Evolutionary conservation across 176 grass and related monocot genomes (phyloP).

Genomic region (Oryza officinalis): DNA sequence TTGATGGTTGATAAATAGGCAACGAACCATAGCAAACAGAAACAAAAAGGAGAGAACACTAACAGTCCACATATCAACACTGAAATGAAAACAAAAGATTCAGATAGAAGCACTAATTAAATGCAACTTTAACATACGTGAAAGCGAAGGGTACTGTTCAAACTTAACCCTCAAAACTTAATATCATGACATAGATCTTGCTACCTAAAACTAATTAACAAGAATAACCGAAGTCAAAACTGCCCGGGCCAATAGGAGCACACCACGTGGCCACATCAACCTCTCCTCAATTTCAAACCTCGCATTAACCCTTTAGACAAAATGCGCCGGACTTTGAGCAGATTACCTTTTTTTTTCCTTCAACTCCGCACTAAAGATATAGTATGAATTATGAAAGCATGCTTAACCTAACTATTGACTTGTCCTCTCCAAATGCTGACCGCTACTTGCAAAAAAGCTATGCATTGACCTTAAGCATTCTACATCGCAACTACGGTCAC

Average conservation of each 20-base stretch:
- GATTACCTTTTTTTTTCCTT: slow-evolving; percentile 23
- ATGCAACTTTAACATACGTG: slow-evolving; percentile 41
- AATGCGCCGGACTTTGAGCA: background rate
- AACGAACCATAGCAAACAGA: background rate
- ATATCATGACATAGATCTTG: slow-evolving; percentile 30
- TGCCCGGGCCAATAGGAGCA: background rate
- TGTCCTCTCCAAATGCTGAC: slow-evolving; percentile 32
- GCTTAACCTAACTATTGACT: slow-evolving; percentile 44
- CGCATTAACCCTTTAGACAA: slow-evolving; percentile 29
- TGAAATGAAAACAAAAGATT: slow-evolving; percentile 7
- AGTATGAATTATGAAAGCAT: slow-evolving; percentile 19
- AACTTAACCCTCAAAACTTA: slow-evolving; percentile 26
- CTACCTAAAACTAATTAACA: slow-evolving; percentile 14
- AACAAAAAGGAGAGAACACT: background rate
- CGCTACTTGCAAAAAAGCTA: background rate
- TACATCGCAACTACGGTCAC: slow-evolving; percentile 13
- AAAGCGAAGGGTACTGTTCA: slow-evolving; percentile 40
- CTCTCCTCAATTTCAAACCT: slow-evolving; percentile 31
- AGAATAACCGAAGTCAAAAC: slow-evolving; percentile 36
- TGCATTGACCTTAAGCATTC: slow-evolving; percentile 50
- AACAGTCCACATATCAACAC: background rate
- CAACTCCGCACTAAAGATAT: background rate
- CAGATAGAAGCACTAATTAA: slow-evolving; percentile 10
- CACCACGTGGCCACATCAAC: slow-evolving; percentile 11
- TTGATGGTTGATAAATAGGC: background rate